Evolutionary conservation across 2,329 filamentous ascomycete genomes (phyloP).

Genomic region (Alternaria conjuncta): DNA sequence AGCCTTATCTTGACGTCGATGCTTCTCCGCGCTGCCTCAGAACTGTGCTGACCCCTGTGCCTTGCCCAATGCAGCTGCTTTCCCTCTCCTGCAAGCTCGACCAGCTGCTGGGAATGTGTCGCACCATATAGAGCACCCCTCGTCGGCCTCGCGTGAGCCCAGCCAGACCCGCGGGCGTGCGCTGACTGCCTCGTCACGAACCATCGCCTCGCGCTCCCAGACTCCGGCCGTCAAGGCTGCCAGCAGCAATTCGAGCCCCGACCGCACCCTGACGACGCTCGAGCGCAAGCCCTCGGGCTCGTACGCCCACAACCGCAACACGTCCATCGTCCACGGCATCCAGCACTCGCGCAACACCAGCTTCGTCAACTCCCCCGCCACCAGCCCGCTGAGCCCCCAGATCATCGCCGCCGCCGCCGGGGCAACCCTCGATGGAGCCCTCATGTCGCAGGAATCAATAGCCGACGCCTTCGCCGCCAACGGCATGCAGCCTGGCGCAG

Average conservation of each 20-base stretch:
- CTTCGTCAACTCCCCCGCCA: constrained; percentile 73
- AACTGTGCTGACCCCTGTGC: constrained; percentile 41
- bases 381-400: constrained; percentile 86
- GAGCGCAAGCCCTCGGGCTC: constrained; percentile 61
- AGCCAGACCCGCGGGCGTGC: constrained; percentile 55
- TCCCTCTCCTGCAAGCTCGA: constrained; percentile 49
- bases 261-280: constrained; percentile 44
- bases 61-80: constrained; percentile 42
- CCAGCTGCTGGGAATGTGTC: constrained; percentile 46
- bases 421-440: constrained; percentile 47
- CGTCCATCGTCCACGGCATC: constrained; percentile 95
- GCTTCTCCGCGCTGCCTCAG: constrained; percentile 18
- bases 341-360: constrained; percentile 92
- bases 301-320: constrained; percentile 93
- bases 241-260: constrained; percentile 46
- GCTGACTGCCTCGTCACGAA: constrained; percentile 51
- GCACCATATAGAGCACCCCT: constrained; percentile 45
- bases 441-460: constrained; percentile 50
- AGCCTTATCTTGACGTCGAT: constrained; percentile 30
- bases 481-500: constrained; percentile 25
- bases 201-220: constrained; percentile 53
- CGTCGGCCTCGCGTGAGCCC: constrained; percentile 49
- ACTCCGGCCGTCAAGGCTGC: constrained; percentile 47
- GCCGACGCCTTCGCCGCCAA: constrained; percentile 45
- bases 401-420: constrained; percentile 67